phyloP scores from a whole-genome alignment of 2,329 filamentous ascomycete species.

The Talaromyces islandicus region DNA sequence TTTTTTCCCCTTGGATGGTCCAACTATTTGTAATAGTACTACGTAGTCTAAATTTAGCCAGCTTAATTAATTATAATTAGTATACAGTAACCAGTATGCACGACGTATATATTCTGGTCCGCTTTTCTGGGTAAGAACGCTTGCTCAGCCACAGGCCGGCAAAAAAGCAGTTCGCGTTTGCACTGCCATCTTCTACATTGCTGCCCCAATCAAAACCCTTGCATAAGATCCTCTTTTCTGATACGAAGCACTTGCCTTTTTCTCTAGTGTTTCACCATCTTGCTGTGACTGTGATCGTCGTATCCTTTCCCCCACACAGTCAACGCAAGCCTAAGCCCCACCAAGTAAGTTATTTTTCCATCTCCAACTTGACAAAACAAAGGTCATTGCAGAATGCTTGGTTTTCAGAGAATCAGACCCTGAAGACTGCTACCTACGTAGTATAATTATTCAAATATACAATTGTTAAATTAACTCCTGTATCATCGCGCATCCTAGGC shows the following conservation, averaged over 20 bases:
- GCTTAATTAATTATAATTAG: not conserved
- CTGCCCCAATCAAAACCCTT: not conserved
- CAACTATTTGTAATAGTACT: not conserved
- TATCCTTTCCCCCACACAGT: not conserved
- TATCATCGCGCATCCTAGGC: no score
- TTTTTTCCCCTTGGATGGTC: not conserved
- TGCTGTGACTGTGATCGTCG: not conserved
- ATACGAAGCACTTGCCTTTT: not conserved
- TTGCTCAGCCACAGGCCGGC: not conserved
- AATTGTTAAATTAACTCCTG: no score
- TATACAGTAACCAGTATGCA: no score
- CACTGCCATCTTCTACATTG: not conserved
- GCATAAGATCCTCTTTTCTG: not conserved
- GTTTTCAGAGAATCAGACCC: no score
- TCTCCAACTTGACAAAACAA: no score
- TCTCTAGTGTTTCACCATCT: not conserved
- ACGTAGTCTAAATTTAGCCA: not conserved
- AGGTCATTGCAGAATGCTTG: no score
- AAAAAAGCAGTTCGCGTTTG: not conserved
- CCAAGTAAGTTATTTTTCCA: no score
- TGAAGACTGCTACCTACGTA: no score
- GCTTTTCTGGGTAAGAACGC: not conserved
- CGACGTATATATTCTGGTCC: not conserved
- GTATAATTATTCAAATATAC: no score
- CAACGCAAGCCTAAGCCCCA: no score